Conservation (phyloP, 148 eudicot species). For the Nepenthes gracilis region DNA sequence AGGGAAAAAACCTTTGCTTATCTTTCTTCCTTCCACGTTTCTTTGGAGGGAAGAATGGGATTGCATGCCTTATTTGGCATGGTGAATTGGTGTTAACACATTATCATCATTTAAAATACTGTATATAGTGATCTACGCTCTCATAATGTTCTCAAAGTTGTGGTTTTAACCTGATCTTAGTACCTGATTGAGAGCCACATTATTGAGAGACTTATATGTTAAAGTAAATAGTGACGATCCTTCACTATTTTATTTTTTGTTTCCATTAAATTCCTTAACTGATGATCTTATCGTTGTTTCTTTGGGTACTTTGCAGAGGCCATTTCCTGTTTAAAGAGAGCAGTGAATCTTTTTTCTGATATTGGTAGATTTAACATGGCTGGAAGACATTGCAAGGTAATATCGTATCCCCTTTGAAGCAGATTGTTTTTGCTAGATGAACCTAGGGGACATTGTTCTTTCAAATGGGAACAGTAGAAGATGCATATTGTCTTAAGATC, state of each 20-base stretch:
- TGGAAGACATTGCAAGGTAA: slow-evolving; percentile 41
- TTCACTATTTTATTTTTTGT: not conserved
- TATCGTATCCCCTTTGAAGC: not conserved
- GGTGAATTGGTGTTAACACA: too few relatives aligned
- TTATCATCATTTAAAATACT: too few relatives aligned
- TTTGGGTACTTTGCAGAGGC: slow-evolving; percentile 26
- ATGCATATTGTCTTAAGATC: too few relatives aligned
- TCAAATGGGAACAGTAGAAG: too few relatives aligned
- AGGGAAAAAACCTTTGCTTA: too few relatives aligned
- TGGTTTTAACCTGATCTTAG: too few relatives aligned
- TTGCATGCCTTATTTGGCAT: too few relatives aligned
- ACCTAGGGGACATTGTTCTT: not conserved
- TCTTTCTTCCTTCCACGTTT: too few relatives aligned
- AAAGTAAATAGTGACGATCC: not conserved
- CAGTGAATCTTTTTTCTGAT: slow-evolving; percentile 28
- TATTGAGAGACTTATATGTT: not conserved
- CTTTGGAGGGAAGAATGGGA: too few relatives aligned
- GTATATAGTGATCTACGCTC: too few relatives aligned
- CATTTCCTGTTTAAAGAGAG: slow-evolving; percentile 38
- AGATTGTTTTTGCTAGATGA: not conserved
- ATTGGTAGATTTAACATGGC: slow-evolving; percentile 29
- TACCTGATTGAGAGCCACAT: too few relatives aligned
- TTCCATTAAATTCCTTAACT: not conserved
- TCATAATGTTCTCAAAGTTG: too few relatives aligned
- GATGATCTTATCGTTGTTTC: not conserved